Evolutionary conservation across 139 green algal genomes (phyloP), one percentile per base, ranked within the genome.

Genomic region (Closterium sp.): DNA sequence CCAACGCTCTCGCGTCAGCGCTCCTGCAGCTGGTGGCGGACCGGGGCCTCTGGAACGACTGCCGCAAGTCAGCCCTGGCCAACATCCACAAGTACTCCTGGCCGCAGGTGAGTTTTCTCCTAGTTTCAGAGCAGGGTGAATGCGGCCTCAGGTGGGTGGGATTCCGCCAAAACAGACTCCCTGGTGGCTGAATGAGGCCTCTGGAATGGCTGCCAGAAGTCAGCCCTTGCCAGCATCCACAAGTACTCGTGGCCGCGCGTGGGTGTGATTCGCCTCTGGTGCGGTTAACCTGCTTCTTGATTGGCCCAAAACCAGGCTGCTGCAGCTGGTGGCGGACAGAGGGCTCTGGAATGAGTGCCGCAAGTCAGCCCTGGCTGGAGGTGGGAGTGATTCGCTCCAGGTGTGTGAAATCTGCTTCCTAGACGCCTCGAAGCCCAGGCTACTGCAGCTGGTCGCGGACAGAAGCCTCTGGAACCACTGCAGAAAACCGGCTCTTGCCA

Each of bases 11-110:
- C 4, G 5, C 69, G 8, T n/a, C 69, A 8, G 96, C 96, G 8
- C 89, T 98, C 84, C 94, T 98, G 55, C 36, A 95, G 32, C 97
- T 99, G 93, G 95, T 99, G 85, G 97, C 95, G n/a, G 86, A 96
- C 69, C 91, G 93, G 0, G 76, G 92, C 12, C 87, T 93, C n/a
- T 99, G 97, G 97, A 94, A 97, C 34, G 88, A 95, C 64, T 97
- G 96, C 95, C 95, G 90, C 36, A 87, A 84, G 33, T 96, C 95
- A 64, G 96, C 95, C 2, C 84, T 94, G 84, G 25, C 32, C 21
- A 92, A 93, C 86, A 90, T 90, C 9, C 69, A 88, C 69, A 66
- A 84, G 21, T 95, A 93, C 91, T 55, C 36, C 36, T 55, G 36
- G 36, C 36, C 36, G 36, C 36, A 87, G 66, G 36, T 55, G 36